Percentiles rank a stretch among this genome's conserved stretches.
phyloP scores from a whole-genome alignment of 164 flowering plant genomes.

The Vitis amurensis region DNA sequence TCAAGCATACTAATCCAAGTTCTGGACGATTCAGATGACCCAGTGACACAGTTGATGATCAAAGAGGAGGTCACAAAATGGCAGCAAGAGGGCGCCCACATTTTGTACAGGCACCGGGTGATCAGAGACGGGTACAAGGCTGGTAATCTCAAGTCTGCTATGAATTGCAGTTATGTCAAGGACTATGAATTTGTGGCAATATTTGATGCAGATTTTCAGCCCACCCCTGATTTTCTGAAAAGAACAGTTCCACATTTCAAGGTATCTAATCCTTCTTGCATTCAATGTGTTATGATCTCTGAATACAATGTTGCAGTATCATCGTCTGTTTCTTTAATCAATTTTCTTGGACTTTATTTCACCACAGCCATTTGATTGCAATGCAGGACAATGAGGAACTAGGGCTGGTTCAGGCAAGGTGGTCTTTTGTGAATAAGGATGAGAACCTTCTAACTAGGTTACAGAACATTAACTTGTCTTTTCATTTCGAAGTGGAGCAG shows the following conservation, averaged over 20 bases:
- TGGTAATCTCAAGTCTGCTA: constrained; percentile 85
- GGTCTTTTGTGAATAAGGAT: constrained; percentile 87
- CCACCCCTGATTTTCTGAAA: constrained; percentile 64
- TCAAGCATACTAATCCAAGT: constrained; percentile 62
- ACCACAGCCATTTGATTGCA: not conserved
- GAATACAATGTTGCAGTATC: too few species aligned
- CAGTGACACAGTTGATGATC: constrained; percentile 55
- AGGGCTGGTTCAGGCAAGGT: constrained; percentile 84
- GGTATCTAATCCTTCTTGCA: constrained; percentile 29
- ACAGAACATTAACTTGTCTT: constrained; percentile 65
- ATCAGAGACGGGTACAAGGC: constrained; percentile 82
- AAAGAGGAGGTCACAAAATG: constrained; percentile 76
- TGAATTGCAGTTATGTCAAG: constrained; percentile 78
- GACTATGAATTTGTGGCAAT: constrained; percentile 79
- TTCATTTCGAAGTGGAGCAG: constrained; percentile 88
- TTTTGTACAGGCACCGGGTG: constrained; percentile 68
- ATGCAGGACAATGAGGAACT: constrained; percentile 70
- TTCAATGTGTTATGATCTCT: too few species aligned
- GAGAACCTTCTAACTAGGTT: constrained; percentile 76
- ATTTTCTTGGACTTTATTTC: not conserved
- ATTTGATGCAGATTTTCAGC: constrained; percentile 87
- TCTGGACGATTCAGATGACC: constrained; percentile 78
- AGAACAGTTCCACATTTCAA: constrained; percentile 69
- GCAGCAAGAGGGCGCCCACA: constrained; percentile 65
- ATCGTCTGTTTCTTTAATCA: too few species aligned